Conservation (phyloP, 768 basidiomycete genomes). For the Leccinum longicurvipes region DNA sequence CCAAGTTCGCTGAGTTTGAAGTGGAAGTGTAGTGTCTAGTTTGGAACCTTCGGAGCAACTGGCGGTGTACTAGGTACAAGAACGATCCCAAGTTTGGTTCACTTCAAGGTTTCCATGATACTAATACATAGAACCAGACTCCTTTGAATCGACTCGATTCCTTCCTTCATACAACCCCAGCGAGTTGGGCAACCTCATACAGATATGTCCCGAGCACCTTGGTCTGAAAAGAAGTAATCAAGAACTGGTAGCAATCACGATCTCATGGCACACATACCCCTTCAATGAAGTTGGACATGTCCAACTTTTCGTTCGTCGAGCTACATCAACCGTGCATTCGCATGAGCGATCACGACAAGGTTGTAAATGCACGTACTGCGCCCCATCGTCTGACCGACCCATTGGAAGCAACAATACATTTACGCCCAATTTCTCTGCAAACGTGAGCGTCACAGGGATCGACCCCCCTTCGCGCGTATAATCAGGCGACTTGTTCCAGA, state of each 20-base stretch:
- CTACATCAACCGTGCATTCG: constrained; percentile 33
- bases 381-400: constrained; percentile 93
- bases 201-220: constrained; percentile 34
- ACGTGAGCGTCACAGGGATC: constrained; percentile 91
- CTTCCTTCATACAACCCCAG: constrained; percentile 10
- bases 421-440: constrained; percentile 82
- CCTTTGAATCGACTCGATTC: background rate
- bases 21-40: too few relatives aligned
- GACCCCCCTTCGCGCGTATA: constrained; percentile 91
- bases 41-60: too few relatives aligned
- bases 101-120: background rate
- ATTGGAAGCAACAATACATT: constrained; percentile 90
- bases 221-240: constrained; percentile 19
- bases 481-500: constrained; percentile 77
- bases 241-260: background rate
- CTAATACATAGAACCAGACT: background rate
- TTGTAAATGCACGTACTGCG: constrained; percentile 57
- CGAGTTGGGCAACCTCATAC: constrained; percentile 29
- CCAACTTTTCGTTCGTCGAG: constrained; percentile 94
- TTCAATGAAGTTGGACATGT: constrained; percentile 83
- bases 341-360: background rate
- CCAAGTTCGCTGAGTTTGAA: constrained; percentile 22
- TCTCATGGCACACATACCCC: constrained; percentile 49
- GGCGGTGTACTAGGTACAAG: too few relatives aligned
- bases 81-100: background rate